A percentile compares a stretch with the other conserved stretches of the same genome.
phyloP scores from a whole-genome alignment of 1,284 basidiomycete genomes.

The Apiotrichum brassicae region DNA sequence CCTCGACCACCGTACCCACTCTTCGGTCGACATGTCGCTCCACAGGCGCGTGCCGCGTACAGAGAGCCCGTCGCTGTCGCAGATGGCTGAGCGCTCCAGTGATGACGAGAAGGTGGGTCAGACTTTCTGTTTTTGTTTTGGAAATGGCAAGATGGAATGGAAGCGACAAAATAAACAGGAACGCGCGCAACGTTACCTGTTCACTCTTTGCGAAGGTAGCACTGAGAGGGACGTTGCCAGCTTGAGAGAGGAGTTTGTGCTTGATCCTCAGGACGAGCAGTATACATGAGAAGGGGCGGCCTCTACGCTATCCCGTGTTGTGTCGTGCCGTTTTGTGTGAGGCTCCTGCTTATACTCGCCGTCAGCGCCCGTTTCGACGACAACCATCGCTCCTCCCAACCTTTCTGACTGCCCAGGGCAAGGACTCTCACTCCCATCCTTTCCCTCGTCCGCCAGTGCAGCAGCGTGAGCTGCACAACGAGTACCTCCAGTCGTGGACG shows the following conservation, averaged over 20 bases:
- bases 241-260: no score
- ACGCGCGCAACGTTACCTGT: no score
- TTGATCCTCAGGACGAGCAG: no score
- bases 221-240: no score
- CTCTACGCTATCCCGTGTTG: no score
- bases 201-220: no score
- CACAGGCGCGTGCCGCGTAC: constrained; percentile 6
- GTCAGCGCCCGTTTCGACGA: not conserved
- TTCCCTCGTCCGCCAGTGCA: constrained; percentile 14
- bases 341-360: no score
- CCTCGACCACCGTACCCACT: not conserved
- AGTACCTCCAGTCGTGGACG: constrained; percentile 31
- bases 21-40: constrained; percentile 12
- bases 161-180: no score
- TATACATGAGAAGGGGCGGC: no score
- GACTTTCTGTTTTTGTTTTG: not conserved
- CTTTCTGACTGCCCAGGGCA: constrained; percentile 1
- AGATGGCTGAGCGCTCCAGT: constrained; percentile 6
- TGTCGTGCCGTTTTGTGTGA: no score
- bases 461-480: constrained; percentile 17
- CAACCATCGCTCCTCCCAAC: not conserved
- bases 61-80: constrained; percentile 10
- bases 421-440: not conserved
- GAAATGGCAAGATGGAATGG: no score
- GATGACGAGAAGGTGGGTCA: constrained; percentile 18